Percentiles rank a stretch among this genome's conserved stretches.
These are phyloP conservation scores for Eurotiales sp. DNA, from an alignment of 2,329 filamentous ascomycete genomes.

Conservation along the genomic window DNA sequence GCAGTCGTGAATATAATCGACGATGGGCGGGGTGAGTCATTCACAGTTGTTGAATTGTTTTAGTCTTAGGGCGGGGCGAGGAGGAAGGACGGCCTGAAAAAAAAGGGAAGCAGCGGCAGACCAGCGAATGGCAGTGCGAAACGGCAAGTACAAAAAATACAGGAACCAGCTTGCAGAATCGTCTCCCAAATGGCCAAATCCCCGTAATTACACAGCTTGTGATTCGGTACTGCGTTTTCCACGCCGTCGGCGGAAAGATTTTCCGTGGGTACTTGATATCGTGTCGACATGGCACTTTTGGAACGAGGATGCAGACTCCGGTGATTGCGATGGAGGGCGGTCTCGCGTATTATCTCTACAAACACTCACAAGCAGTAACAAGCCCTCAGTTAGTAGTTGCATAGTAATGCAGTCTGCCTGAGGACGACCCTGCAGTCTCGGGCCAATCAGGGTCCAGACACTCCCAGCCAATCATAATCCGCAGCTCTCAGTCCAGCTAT, in stretches of 20 bases:
- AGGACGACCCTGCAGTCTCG: too few relatives aligned
- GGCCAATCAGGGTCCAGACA: background rate
- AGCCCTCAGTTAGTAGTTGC: too few relatives aligned
- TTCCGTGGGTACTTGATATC: too few relatives aligned
- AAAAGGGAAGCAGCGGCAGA: background rate
- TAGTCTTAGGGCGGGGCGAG: slow-evolving; percentile 5
- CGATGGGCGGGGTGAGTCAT: slow-evolving; percentile 38
- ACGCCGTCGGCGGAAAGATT: background rate
- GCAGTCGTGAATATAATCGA: slow-evolving; percentile 34
- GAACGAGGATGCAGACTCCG: too few relatives aligned
- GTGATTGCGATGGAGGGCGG: too few relatives aligned
- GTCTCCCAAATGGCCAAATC: background rate
- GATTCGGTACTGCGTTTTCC: background rate
- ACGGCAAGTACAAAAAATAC: slow-evolving; percentile 13
- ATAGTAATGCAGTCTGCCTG: too few relatives aligned
- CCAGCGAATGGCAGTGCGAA: background rate
- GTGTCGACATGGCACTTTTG: too few relatives aligned
- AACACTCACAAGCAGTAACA: too few relatives aligned
- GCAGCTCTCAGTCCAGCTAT: background rate
- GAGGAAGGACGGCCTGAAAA: background rate
- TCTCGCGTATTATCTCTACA: too few relatives aligned
- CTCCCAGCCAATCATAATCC: background rate
- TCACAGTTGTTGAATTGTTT: slow-evolving; percentile 21
- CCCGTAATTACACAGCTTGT: background rate
- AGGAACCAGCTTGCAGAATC: background rate